Evolutionary conservation across 176 grass and related monocot species (phyloP).

Genomic region (Musa schizocarpa): DNA sequence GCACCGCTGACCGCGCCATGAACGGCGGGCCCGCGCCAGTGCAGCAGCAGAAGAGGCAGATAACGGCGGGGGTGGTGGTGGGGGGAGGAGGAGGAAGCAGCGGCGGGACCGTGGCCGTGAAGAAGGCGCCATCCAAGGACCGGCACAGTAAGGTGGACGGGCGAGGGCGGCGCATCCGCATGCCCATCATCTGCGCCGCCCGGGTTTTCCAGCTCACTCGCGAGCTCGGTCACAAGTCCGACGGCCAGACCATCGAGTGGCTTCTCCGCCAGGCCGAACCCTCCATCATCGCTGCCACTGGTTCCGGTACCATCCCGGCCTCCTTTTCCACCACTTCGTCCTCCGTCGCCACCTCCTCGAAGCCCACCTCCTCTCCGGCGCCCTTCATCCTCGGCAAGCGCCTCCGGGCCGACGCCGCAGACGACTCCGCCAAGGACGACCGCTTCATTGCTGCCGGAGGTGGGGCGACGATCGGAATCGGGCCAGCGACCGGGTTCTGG

Average conservation of each 20-base stretch:
- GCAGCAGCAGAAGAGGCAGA: background rate
- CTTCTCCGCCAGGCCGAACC: slow-evolving; percentile 22
- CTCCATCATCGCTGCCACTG: slow-evolving; percentile 21
- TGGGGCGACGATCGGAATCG: background rate
- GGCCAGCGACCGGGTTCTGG: slow-evolving; percentile 8
- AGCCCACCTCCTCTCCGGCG: background rate
- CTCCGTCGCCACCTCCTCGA: background rate
- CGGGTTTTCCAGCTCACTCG: slow-evolving; percentile 20
- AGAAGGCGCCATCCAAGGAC: slow-evolving; percentile 12
- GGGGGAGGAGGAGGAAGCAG: background rate
- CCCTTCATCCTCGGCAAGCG: slow-evolving; percentile 24
- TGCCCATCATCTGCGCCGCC: slow-evolving; percentile 22
- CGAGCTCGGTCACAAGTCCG: slow-evolving; percentile 26
- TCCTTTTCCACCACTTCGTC: slow-evolving; percentile 5
- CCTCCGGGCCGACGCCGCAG: background rate
- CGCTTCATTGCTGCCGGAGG: background rate
- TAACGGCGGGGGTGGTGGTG: background rate
- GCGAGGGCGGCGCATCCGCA: slow-evolving; percentile 15
- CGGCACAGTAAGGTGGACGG: slow-evolving; percentile 22
- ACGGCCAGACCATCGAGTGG: slow-evolving; percentile 23
- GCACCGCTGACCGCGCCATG: slow-evolving; percentile 3
- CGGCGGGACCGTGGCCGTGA: background rate
- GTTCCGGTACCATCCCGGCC: slow-evolving; percentile 10
- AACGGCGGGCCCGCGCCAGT: background rate
- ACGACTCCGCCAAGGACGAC: background rate